phyloP scores from a whole-genome alignment of 805 yeast species.

The Kodamaea sagamina region DNA sequence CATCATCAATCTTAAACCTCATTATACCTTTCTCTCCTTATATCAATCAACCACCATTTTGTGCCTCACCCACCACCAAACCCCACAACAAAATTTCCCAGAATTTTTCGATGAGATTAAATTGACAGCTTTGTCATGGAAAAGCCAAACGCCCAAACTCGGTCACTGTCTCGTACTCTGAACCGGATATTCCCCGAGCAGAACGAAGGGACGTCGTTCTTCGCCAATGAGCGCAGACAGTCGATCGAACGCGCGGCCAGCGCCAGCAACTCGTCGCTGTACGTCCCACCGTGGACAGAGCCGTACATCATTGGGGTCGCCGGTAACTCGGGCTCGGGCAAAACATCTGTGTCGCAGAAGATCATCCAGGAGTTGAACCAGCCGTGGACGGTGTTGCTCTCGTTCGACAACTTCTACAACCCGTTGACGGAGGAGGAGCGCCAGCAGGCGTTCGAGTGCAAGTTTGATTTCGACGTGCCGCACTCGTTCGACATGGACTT shows the following conservation, averaged over 20 bases:
- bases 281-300: constrained; percentile 46
- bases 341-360: constrained; percentile 85
- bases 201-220: constrained; percentile 1
- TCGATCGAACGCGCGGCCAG: background rate
- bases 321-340: constrained; percentile 75
- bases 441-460: constrained; percentile 60
- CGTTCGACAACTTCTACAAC: constrained; percentile 88
- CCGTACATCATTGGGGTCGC: constrained; percentile 50
- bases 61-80: too few relatives aligned
- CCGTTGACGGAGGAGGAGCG: constrained; percentile 68
- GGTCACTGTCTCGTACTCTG: background rate
- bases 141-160: background rate
- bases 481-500: constrained; percentile 79
- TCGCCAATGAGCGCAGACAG: constrained; percentile 4
- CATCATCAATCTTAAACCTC: too few relatives aligned
- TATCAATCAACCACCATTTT: too few relatives aligned
- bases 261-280: constrained; percentile 17
- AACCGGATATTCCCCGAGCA: background rate
- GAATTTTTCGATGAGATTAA: background rate
- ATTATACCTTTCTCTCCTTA: too few relatives aligned
- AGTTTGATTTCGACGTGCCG: constrained; percentile 87
- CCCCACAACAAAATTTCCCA: too few relatives aligned
- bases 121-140: background rate
- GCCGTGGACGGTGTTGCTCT: constrained; percentile 91
- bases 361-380: constrained; percentile 76